phyloP scores from a whole-genome alignment of 768 basidiomycete genomes.

The Trametopsis cervina region DNA sequence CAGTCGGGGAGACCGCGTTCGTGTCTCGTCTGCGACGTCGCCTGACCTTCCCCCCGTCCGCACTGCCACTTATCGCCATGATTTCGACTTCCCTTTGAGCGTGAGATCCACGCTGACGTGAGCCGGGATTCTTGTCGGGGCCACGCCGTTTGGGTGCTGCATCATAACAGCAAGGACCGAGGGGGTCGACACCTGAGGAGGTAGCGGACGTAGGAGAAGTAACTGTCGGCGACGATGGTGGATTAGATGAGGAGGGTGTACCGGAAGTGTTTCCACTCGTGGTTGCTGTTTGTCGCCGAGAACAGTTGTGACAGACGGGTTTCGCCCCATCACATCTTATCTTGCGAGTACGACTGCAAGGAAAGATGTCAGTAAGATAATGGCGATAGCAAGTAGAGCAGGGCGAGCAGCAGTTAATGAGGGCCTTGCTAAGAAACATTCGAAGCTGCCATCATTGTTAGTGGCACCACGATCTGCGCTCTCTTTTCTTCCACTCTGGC shows the following conservation, averaged over 20 bases:
- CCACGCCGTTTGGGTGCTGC: slow-evolving; percentile 69
- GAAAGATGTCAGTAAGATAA: no score
- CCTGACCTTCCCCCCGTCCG: slow-evolving; percentile 24
- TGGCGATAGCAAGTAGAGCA: slow-evolving; percentile 8
- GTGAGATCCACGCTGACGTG: slow-evolving; percentile 46
- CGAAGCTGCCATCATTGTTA: no score
- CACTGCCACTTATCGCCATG: slow-evolving; percentile 30
- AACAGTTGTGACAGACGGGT: slow-evolving; percentile 70
- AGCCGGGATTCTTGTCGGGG: slow-evolving; percentile 75
- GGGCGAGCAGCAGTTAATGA: no score
- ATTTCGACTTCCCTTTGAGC: slow-evolving; percentile 12
- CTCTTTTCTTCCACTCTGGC: no score
- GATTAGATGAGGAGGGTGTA: background rate
- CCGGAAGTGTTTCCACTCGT: background rate
- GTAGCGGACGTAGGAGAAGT: background rate
- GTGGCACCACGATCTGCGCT: no score
- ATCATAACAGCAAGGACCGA: slow-evolving; percentile 57
- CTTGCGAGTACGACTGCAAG: slow-evolving; percentile 61
- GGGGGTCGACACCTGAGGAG: slow-evolving; percentile 5
- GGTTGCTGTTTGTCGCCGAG: slow-evolving; percentile 30
- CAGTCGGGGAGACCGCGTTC: background rate
- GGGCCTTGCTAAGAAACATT: no score
- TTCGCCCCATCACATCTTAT: slow-evolving; percentile 81
- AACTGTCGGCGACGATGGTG: background rate
- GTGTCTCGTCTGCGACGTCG: slow-evolving; percentile 9